Conservation (phyloP, 192 early-diverging fungal genomes). For the Coemansia sp. region DNA sequence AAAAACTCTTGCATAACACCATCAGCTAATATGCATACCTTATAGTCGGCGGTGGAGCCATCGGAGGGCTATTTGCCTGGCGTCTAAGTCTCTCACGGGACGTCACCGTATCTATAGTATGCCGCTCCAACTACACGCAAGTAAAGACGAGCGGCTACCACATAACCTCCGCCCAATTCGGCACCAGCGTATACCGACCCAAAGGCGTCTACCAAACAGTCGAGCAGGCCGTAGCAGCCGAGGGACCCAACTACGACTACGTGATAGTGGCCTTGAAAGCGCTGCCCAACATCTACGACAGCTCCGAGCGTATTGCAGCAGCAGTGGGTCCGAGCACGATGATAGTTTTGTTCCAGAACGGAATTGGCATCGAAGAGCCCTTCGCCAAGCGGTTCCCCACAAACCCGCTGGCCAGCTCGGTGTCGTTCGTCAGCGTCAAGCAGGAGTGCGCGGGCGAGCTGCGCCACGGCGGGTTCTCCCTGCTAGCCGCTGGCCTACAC, state of each 20-base stretch:
- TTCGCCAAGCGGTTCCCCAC: slow-evolving; percentile 58
- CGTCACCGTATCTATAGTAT: slow-evolving; percentile 35
- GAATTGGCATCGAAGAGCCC: slow-evolving; percentile 66
- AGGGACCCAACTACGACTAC: slow-evolving; percentile 33
- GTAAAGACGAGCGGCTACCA: slow-evolving; percentile 23
- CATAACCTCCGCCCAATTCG: slow-evolving; percentile 40
- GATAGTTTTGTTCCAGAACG: slow-evolving; percentile 65
- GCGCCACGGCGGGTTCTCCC: slow-evolving; percentile 47
- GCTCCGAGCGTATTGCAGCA: slow-evolving; percentile 22
- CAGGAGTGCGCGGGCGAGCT: slow-evolving; percentile 15
- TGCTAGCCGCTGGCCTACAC: slow-evolving; percentile 42
- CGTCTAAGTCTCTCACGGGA: slow-evolving; percentile 33
- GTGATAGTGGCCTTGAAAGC: slow-evolving; percentile 51
- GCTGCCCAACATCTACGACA: slow-evolving; percentile 49
- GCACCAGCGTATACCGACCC: slow-evolving; percentile 24
- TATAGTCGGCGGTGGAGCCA: slow-evolving; percentile 51
- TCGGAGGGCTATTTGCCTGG: slow-evolving; percentile 48
- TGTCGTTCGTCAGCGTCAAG: slow-evolving; percentile 47
- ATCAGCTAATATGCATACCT: neutral
- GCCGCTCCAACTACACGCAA: slow-evolving; percentile 46
- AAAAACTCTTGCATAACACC: neutral
- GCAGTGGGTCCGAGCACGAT: slow-evolving; percentile 26
- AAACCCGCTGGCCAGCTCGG: slow-evolving; percentile 42
- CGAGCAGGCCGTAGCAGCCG: slow-evolving; percentile 22
- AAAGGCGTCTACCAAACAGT: slow-evolving; percentile 23